A percentile compares a stretch with the other conserved stretches of the same genome.
phyloP scores from a whole-genome alignment of 352 stramenopile genomes.

The Phytophthora quininea region DNA sequence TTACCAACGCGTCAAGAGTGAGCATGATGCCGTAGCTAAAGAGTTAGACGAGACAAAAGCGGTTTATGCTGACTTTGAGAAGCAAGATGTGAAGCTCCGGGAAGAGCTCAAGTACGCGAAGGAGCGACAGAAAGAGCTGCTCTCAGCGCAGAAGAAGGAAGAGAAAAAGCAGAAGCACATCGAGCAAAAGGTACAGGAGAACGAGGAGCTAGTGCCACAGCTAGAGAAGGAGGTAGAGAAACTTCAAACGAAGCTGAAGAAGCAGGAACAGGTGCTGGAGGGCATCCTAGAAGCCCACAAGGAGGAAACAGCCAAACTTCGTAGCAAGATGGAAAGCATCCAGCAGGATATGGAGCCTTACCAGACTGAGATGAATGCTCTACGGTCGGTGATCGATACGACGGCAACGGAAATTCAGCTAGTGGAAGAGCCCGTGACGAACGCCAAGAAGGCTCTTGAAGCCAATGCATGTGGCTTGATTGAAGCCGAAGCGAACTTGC shows the following conservation, averaged over 20 bases:
- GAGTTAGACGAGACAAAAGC: conserved; percentile 93
- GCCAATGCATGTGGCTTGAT: conserved; percentile 60
- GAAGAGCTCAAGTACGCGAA: conserved; percentile 98
- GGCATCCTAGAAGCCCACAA: conserved; percentile 78
- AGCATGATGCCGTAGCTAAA: conserved; percentile 85
- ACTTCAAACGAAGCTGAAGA: conserved; percentile 70
- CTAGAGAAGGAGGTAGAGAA: conserved; percentile 87
- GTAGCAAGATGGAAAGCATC: conserved; percentile 73
- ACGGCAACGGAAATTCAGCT: conserved; percentile 84
- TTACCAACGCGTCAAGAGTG: conserved; percentile 77
- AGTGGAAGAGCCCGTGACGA: conserved; percentile 69
- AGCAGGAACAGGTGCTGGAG: conserved; percentile 92
- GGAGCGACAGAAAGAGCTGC: conserved; percentile 91
- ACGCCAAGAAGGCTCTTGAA: conserved; percentile 83
- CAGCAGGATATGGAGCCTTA: conserved; percentile 85
- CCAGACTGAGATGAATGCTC: conserved; percentile 69
- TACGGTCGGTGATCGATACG: conserved; percentile 82
- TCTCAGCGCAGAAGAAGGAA: conserved; percentile 90
- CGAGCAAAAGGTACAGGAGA: conserved; percentile 80
- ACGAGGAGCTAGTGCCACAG: conserved; percentile 87
- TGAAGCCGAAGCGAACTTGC: conserved; percentile 59
- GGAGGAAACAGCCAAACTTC: conserved; percentile 72
- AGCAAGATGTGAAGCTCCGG: conserved; percentile 97
- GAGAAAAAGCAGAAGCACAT: conserved; percentile 92
- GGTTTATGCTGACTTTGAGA: conserved; percentile 95